Percentiles rank a stretch among this genome's conserved stretches.
Conservation (phyloP, 2,329 filamentous ascomycete genomes). For the Colletotrichum aenigma region DNA sequence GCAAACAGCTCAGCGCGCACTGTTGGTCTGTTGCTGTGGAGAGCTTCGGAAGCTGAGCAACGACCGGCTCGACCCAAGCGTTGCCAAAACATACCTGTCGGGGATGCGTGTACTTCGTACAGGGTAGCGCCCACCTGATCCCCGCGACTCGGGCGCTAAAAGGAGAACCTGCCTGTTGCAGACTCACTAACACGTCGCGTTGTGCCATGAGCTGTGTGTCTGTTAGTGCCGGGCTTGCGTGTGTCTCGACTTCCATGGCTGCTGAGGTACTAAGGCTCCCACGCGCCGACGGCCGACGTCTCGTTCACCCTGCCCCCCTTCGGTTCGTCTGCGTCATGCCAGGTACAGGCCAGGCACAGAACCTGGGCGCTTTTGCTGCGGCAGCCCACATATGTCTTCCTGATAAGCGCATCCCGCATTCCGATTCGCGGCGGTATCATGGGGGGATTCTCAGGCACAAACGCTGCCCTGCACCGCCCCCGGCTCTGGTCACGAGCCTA, state of each 20-base stretch:
- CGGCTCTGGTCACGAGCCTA: background rate
- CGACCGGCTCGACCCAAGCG: background rate
- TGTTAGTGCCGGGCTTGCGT: background rate
- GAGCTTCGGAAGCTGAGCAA: constrained; percentile 10
- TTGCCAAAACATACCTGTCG: constrained; percentile 8
- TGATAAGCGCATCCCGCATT: constrained; percentile 1
- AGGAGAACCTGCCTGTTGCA: constrained; percentile 18
- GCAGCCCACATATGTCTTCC: background rate
- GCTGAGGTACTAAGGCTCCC: background rate
- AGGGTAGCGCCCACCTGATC: constrained; percentile 1
- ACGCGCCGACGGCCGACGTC: background rate
- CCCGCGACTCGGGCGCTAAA: constrained; percentile 2
- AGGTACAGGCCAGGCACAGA: background rate
- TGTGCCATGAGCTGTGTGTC: background rate
- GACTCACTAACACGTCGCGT: background rate
- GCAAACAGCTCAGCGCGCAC: background rate
- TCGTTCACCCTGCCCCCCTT: background rate
- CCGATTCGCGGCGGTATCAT: background rate
- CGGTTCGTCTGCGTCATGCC: constrained; percentile 11
- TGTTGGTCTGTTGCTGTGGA: constrained; percentile 13
- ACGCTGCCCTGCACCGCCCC: background rate
- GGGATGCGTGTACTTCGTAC: background rate
- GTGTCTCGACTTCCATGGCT: background rate
- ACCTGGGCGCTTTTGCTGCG: background rate
- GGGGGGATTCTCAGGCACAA: background rate